phyloP scores from a whole-genome alignment of 345 rosid genomes.

The Boechera divaricarpa region DNA sequence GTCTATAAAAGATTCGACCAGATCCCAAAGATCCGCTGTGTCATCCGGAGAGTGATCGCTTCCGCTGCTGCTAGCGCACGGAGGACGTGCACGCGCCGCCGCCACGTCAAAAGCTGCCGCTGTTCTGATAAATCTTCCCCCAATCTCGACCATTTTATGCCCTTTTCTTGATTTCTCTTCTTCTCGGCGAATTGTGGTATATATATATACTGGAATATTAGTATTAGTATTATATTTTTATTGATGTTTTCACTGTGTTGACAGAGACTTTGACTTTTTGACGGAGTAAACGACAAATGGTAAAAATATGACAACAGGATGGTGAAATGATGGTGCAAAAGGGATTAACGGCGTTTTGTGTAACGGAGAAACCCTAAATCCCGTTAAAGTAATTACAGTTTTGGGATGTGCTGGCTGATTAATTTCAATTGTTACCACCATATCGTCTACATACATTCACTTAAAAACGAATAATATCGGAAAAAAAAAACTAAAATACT shows the following conservation, averaged over 20 bases:
- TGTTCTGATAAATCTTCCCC: conserved; percentile 44
- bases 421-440: conserved; percentile 14
- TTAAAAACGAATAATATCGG: not conserved
- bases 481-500: not conserved
- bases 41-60: conserved; percentile 67
- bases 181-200: not conserved
- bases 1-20: conserved; percentile 79
- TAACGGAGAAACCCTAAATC: conserved; percentile 23
- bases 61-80: conserved; percentile 75
- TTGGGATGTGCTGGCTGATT: not conserved
- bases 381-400: conserved; percentile 1
- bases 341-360: conserved; percentile 8
- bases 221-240: not conserved
- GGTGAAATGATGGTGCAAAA: conserved; percentile 38
- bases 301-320: conserved; percentile 31
- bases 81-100: conserved; percentile 43
- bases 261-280: conserved; percentile 30
- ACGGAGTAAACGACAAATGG: conserved; percentile 34
- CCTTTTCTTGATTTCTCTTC: conserved; percentile 3
- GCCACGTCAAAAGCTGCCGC: conserved; percentile 56
- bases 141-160: conserved; percentile 41
- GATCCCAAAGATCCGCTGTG: conserved; percentile 62
- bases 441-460: conserved; percentile 26
- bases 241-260: conserved; percentile 34
- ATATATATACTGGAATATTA: not conserved